Base-by-base conservation (phyloP, 169 alveolate genomes). In the Cryptosporidium muris region DNA sequence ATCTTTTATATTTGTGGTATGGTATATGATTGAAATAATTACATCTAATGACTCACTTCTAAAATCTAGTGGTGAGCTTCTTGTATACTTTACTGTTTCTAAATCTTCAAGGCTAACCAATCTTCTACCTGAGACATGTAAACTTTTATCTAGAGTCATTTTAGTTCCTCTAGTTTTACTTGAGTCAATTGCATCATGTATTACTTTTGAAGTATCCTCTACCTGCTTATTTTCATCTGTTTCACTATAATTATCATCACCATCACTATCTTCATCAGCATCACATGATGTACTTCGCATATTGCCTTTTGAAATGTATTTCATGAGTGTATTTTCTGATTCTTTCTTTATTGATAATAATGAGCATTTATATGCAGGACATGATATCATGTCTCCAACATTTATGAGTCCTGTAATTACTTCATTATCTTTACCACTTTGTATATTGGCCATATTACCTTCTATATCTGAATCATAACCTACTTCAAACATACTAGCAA, bases 41-140 rank as follows among this genome's bases (percentile, higher is more conserved):
- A 74, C 51, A 74, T 74, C 85, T 36, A 74, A 14, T 40, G 85
- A 66, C 7, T 48, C 49, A 37, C 85, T 74, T 42, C 85, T 74
- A 12, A 58, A 74, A 42, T 63, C 60, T 48, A 74, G 60, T 54
- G 85, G 85, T 25, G 45, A 25, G 11, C 74, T 58, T 42, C 42
- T 74, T 40, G 68, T 58, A 60, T 74, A 74, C 1, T 40, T 53
- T 47, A 58, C 85, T 12, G 14, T n/a, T 37, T 58, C 68, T 8
- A 64, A 38, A 25, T 58, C 51, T 74, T 74, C 85, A 11, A 48
- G 54, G 37, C 54, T 58, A n/a, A 74, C 60, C 25, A 74, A 25
- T 16, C 48, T 74, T 68, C 54, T 74, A 43, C 85, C 74, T 4
- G 63, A 60, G 5, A 74, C 42, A 16, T 43, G 54, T 51, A 58